phyloP scores from a whole-genome alignment of 1,139 yeast genomes.

The Hyphopichia buzzinii region DNA sequence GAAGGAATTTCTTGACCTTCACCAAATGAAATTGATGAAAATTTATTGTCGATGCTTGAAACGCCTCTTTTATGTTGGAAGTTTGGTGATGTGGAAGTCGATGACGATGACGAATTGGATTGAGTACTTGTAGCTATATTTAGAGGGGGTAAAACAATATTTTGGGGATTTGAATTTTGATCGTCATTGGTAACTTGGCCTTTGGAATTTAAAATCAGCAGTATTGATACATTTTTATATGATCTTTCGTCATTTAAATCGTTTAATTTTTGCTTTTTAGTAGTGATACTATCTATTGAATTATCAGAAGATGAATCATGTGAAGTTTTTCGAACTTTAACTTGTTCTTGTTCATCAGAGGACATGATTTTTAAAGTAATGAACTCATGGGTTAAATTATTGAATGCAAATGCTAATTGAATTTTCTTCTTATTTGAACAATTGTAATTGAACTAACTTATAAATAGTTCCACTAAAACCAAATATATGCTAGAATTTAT shows the following conservation, averaged over 20 bases:
- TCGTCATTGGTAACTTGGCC: not conserved
- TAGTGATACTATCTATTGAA: not conserved
- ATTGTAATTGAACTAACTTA: too few relatives aligned
- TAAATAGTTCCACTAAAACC: conserved; percentile 1
- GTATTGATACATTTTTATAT: conserved; percentile 11
- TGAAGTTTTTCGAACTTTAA: not conserved
- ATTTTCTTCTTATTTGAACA: too few relatives aligned
- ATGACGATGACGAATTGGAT: not conserved
- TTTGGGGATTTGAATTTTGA: not conserved
- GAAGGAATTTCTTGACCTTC: not conserved
- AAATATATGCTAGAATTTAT: not conserved
- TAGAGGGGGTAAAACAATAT: conserved; percentile 1
- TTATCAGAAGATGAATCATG: not conserved
- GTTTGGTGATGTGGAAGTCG: not conserved
- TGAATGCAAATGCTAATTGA: not conserved
- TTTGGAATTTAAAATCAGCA: conserved; percentile 9
- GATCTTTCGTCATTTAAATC: conserved; percentile 1
- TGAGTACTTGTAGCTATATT: not conserved
- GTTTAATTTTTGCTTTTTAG: conserved; percentile 1
- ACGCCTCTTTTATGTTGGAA: not conserved
- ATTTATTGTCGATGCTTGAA: conserved; percentile 1
- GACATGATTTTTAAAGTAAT: conserved; percentile 2
- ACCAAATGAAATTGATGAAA: conserved; percentile 2
- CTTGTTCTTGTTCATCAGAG: conserved; percentile 1
- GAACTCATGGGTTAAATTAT: not conserved